Evolutionary conservation across 495 filamentous ascomycete species (phyloP).

Genomic region (Tuber borchii): DNA sequence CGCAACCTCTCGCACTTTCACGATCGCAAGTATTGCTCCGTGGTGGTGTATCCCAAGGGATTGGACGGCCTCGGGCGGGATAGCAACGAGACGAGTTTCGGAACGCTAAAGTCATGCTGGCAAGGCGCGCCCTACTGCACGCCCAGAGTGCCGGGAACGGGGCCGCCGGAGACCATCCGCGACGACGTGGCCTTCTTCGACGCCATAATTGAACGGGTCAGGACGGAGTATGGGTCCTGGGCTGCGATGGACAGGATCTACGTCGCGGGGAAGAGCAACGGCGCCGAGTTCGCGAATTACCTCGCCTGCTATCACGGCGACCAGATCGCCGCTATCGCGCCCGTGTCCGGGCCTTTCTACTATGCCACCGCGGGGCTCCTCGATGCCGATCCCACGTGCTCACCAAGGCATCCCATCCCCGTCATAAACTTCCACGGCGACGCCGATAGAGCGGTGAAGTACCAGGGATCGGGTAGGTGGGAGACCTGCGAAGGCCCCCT

Average conservation of each 20-base stretch:
- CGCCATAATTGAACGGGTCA: not conserved
- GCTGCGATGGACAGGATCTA: not conserved
- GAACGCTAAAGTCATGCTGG: conserved; percentile 1
- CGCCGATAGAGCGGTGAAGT: not conserved
- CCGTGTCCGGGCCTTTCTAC: not conserved
- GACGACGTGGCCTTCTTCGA: not conserved
- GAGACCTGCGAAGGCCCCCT: not conserved
- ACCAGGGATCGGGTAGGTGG: not conserved
- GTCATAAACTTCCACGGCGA: conserved; percentile 1
- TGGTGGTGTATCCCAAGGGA: not conserved
- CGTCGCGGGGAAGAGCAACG: conserved; percentile 3
- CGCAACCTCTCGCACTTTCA: not conserved
- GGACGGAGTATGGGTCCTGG: not conserved
- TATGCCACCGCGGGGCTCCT: not conserved
- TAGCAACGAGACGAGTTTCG: not conserved
- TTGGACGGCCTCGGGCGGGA: not conserved
- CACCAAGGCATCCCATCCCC: not conserved
- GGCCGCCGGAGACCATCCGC: not conserved
- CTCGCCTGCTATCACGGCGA: not conserved
- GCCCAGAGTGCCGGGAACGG: not conserved
- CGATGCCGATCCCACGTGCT: not conserved
- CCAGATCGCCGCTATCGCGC: not conserved
- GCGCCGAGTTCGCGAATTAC: conserved; percentile 1
- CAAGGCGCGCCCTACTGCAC: conserved; percentile 3
- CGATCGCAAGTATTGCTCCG: not conserved